Base-by-base conservation (phyloP, 805 yeast genomes). In the Myxozyma nipponensis region DNA sequence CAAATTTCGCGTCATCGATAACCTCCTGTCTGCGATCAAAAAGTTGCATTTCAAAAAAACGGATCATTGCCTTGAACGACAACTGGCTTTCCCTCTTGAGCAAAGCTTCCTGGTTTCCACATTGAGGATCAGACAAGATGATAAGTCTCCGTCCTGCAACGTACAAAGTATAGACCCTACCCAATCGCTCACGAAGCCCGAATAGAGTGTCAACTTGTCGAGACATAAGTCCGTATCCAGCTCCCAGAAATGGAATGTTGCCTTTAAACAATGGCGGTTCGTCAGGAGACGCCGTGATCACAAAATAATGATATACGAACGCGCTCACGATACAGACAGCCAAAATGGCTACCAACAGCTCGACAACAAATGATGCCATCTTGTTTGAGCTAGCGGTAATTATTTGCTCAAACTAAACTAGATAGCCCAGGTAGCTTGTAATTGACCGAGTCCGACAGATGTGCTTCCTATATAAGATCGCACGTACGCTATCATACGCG, bases 111-210 rank as follows among this genome's bases (percentile, higher is more conserved):
- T 28, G 7, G 32, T 28, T 28, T 7, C 32, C 32, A 28, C 7
- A 7, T 9, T 28, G 32, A 9, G 46, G 46, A 42, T 42, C 46
- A 5, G 46, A 42, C 22, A 42, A 4, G 21, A 42, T 18, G 26
- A 42, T 23, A 19, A 42, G 22, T 4, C 46, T n/a, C 25, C 28
- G 38, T n/a, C 46, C 46, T n/a, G 46, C 46, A 19, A 42, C 46
- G 18, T 19, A 24, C 40, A 42, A 17, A 13, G 47, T 19, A 22
- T 34, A 45, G 34, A 45, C 37, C 21, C 37, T 45, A 13, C 46
- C 43, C 15, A 32, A 39, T 23, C n/a, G n/a, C 15, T 45, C 35
- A 13, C 48, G 46, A 10, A 39, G n/a, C 4, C 47, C 23, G 17
- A 26, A 10, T 17, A 39, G 24, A 39, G 37, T 24, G 30, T 17